These are phyloP conservation scores for Microthlaspi erraticum DNA, from an alignment of 345 rosid species.

Conservation along the genomic window DNA sequence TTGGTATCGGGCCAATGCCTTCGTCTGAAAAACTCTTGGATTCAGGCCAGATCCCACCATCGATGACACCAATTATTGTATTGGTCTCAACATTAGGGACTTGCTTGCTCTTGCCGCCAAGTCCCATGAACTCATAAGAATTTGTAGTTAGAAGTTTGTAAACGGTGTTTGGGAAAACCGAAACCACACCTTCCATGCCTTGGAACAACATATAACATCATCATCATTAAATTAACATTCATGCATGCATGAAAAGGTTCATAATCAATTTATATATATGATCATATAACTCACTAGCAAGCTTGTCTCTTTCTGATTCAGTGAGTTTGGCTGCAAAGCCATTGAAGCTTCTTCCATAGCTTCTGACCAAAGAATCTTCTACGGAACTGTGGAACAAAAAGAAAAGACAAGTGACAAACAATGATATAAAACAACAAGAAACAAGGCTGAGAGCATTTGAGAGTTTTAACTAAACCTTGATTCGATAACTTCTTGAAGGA, in stretches of 20 bases:
- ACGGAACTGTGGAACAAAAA: slow-evolving; percentile 24
- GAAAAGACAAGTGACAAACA: not conserved
- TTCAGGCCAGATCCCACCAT: slow-evolving; percentile 61
- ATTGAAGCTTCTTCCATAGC: slow-evolving; percentile 47
- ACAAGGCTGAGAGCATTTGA: not conserved
- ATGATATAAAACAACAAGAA: slow-evolving; percentile 15
- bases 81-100: slow-evolving; percentile 40
- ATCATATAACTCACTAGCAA: slow-evolving; percentile 44
- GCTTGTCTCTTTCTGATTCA: slow-evolving; percentile 49
- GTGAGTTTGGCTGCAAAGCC: slow-evolving; percentile 55
- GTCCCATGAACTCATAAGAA: slow-evolving; percentile 64
- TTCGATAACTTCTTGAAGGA: slow-evolving; percentile 38
- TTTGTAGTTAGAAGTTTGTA: slow-evolving; percentile 52
- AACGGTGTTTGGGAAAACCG: slow-evolving; percentile 51
- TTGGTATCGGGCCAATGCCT: slow-evolving; percentile 52
- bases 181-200: slow-evolving; percentile 52
- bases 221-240: not conserved
- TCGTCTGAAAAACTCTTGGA: slow-evolving; percentile 51
- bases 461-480: slow-evolving; percentile 23
- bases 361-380: slow-evolving; percentile 37
- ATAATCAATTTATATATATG: not conserved
- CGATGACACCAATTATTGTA: slow-evolving; percentile 49
- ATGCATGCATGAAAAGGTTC: not conserved
- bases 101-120: slow-evolving; percentile 27
- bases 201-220: not conserved